A percentile compares a stretch with the other conserved stretches of the same genome.
These are phyloP conservation scores for Aspergillus persii DNA, from an alignment of 2,329 filamentous ascomycete species.

Conservation along the genomic window DNA sequence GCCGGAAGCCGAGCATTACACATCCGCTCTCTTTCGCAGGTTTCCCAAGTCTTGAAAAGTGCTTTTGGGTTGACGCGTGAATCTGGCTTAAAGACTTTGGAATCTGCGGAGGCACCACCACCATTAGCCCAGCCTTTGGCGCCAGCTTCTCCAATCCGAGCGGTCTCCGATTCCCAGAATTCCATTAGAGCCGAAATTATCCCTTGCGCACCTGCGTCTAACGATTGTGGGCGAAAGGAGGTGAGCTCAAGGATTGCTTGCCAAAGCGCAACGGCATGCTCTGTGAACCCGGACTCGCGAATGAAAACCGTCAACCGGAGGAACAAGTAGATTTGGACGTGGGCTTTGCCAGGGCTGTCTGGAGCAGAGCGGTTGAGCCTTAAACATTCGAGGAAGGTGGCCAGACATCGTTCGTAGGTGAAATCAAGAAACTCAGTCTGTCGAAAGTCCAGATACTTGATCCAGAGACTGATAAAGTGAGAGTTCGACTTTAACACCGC, in stretches of 20 bases:
- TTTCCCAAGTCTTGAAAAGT: constrained; percentile 46
- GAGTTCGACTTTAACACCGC: constrained; percentile 57
- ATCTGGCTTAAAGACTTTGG: constrained; percentile 26
- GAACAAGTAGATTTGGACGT: constrained; percentile 66
- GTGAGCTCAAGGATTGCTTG: constrained; percentile 75
- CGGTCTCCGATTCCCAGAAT: constrained; percentile 85
- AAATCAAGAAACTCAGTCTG: constrained; percentile 68
- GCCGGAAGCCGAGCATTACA: constrained; percentile 61
- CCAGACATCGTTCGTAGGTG: constrained; percentile 64
- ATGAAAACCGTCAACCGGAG: constrained; percentile 72
- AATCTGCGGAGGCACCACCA: constrained; percentile 31
- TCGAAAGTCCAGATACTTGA: constrained; percentile 66
- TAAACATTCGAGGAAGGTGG: constrained; percentile 60
- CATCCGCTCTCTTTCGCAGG: constrained; percentile 54
- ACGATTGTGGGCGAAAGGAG: constrained; percentile 55
- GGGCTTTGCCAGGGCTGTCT: constrained; percentile 20
- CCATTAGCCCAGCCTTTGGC: constrained; percentile 66
- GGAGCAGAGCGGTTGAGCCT: constrained; percentile 31
- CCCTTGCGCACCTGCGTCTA: constrained; percentile 19
- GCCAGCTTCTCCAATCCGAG: constrained; percentile 71
- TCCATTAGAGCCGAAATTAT: constrained; percentile 54
- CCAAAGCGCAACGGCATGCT: constrained; percentile 76
- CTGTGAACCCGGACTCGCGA: constrained; percentile 72
- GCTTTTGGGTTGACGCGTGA: constrained; percentile 22
- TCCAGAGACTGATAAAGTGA: constrained; percentile 66